These are phyloP conservation scores for Penicillium sp. DNA, from an alignment of 2,329 filamentous ascomycete genomes.

Conservation along the genomic window DNA sequence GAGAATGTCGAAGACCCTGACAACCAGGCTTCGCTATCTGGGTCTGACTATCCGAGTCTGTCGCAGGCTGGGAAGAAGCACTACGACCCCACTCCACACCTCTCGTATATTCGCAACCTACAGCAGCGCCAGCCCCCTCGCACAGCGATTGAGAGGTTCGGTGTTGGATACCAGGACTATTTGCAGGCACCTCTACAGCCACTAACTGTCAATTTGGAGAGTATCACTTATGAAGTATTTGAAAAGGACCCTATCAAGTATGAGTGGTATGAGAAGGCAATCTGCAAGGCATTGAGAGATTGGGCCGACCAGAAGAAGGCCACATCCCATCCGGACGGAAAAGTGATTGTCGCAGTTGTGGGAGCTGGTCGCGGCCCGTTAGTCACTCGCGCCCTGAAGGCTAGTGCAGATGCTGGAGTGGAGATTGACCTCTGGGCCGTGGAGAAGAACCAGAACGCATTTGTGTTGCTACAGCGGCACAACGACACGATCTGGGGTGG, in stretches of 20 bases:
- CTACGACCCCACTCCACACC: constrained; percentile 54
- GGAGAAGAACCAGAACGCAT: constrained; percentile 97
- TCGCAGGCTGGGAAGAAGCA: constrained; percentile 53
- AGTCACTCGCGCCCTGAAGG: constrained; percentile 75
- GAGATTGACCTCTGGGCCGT: constrained; percentile 80
- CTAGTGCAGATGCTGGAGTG: constrained; percentile 66
- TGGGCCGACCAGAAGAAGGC: constrained; percentile 66
- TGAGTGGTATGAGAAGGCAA: constrained; percentile 82
- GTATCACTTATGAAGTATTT: constrained; percentile 95
- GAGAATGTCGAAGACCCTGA: constrained; percentile 22
- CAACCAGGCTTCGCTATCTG: constrained; percentile 15
- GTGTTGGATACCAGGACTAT: constrained; percentile 78
- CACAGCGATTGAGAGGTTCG: constrained; percentile 57
- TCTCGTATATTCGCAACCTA: constrained; percentile 75
- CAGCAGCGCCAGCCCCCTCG: constrained; percentile 68
- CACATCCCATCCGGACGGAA: constrained; percentile 60
- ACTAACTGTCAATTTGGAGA: constrained; percentile 90
- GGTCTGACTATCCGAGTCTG: constrained; percentile 56
- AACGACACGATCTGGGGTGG: constrained; percentile 74
- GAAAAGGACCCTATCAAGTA: constrained; percentile 98
- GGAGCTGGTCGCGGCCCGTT: constrained; percentile 88
- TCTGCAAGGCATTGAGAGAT: constrained; percentile 69
- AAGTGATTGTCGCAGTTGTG: constrained; percentile 79
- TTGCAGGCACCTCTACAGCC: constrained; percentile 90
- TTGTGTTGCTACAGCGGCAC: constrained; percentile 79